A percentile compares a stretch with the other conserved stretches of the same genome.
Conservation (phyloP, 2,329 filamentous ascomycete species). For the Plenodomus lindquistii region DNA sequence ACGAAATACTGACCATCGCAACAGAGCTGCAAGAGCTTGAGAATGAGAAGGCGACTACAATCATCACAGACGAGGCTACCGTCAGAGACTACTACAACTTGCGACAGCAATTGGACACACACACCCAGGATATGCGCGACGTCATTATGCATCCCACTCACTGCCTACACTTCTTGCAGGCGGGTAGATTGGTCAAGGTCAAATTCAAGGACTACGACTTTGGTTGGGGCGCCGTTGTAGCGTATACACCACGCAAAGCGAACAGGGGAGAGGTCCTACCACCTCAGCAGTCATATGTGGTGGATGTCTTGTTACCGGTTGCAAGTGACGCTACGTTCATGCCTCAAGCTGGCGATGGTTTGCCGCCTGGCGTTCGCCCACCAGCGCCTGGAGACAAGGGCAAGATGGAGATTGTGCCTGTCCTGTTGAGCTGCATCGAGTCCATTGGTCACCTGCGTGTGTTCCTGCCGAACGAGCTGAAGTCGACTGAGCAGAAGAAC, state of each 20-base stretch:
- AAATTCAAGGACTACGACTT: slow-evolving; percentile 82
- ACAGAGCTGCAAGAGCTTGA: slow-evolving; percentile 78
- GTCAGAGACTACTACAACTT: slow-evolving; percentile 95
- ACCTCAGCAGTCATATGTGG: slow-evolving; percentile 76
- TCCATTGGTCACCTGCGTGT: slow-evolving; percentile 82
- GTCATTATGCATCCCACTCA: slow-evolving; percentile 93
- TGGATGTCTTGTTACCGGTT: slow-evolving; percentile 77
- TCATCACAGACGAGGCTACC: slow-evolving; percentile 81
- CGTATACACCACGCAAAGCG: slow-evolving; percentile 67
- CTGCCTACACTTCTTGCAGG: slow-evolving; percentile 80
- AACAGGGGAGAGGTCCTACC: slow-evolving; percentile 68
- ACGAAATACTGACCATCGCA: slow-evolving; percentile 3
- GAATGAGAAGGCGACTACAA: slow-evolving; percentile 70
- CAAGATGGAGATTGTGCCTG: slow-evolving; percentile 81
- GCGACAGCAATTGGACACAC: slow-evolving; percentile 78
- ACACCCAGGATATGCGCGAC: slow-evolving; percentile 84
- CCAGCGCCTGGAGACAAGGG: slow-evolving; percentile 65
- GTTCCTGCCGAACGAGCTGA: slow-evolving; percentile 78
- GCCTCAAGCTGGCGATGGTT: slow-evolving; percentile 66
- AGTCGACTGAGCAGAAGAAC: slow-evolving; percentile 68
- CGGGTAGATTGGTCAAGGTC: slow-evolving; percentile 85
- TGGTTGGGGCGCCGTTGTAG: slow-evolving; percentile 90
- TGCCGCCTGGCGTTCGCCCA: slow-evolving; percentile 66
- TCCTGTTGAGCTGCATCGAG: slow-evolving; percentile 83
- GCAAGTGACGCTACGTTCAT: slow-evolving; percentile 58